Evolutionary conservation across 2,329 filamentous ascomycete species (phyloP), one percentile per base, ranked within the genome.

Genomic region (Myotisia sp.): DNA sequence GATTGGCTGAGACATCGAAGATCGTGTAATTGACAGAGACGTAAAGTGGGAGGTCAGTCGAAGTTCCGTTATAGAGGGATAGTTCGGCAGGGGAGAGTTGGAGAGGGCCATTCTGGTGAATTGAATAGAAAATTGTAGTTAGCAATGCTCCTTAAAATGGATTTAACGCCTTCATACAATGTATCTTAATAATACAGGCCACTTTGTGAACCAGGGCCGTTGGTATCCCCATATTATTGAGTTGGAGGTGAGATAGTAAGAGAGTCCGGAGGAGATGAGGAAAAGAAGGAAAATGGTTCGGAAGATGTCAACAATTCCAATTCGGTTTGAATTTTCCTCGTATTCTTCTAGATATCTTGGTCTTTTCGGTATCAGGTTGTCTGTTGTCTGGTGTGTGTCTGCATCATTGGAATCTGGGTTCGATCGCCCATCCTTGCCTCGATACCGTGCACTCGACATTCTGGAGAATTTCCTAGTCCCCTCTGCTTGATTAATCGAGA

Each of bases 1-100:
- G 63, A 23, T 64, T 66, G 5, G 64, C 62, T 28, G 64, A 67
- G 27, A 78, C 74, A 48, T 78, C 74, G 63, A 74, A 78, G 55
- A 78, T 71, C 13, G 66, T 71, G 44, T 70, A 68, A 53, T 78
- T 77, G 49, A 98, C 75, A 42, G 85, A 84, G 37, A 98, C 71
- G 63, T 93, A 92, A 54, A 95, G 74, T 5, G 90, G 90, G 39
- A 79, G 74, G 5, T 60, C 55, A 6, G 75, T 64, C 57, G 93
- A 76, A 38, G 63, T 69, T 60, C 90, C 92, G 60, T 92, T 77
- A 67, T 80, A 92, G 33, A 63, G 55, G 29, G 70, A 56, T 31
- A 98, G 76, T 55, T 94, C 68, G 13, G 67, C 64, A 37, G 80
- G 78, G 1, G 84, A 93, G 24, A 95, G 68, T 52, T 70, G 63